Base-by-base conservation (phyloP, 495 filamentous ascomycete species). In the Aspergillus biplanus region DNA sequence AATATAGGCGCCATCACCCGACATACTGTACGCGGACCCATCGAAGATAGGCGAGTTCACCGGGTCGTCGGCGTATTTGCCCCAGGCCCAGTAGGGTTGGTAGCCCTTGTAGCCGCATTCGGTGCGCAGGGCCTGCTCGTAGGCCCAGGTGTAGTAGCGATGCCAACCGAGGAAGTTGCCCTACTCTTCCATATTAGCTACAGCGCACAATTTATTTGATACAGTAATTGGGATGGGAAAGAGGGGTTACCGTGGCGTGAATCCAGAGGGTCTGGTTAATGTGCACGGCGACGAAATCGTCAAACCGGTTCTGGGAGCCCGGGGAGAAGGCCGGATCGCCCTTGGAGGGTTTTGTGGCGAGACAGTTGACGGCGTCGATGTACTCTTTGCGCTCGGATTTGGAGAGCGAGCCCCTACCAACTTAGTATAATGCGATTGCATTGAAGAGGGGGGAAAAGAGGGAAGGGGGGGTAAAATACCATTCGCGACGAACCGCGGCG, bases 151-250 rank as follows among this genome's bases (percentile, higher is more conserved):
- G 67, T 84, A 90, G 70, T 86, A 87, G 32, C 89, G 78, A 65
- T 91, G 88, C 85, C 87, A 90, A 4, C 82, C 70, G 35, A 89
- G 75, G 74, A 91, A 90, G 65, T 82, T 84, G 27, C 85, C 86
- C 78, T 75, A 60, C 18, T 15, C 4, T 13, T 44, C 39, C 11
- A 11, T 15, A 15, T 44, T 12, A 44, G 39, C 4, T 13, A n/a
- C 8, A 0, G 3, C 39, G n/a, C 39, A 13, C 39, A 15, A 11
- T 13, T 8, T 8, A n/a, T n/a, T n/a, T n/a, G n/a, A n/a, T n/a
- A n/a, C n/a, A n/a, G n/a, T n/a, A n/a, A n/a, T n/a, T n/a, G n/a
- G n/a, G n/a, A n/a, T n/a, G n/a, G n/a, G n/a, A n/a, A n/a, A n/a
- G n/a, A n/a, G n/a, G n/a, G n/a, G n/a, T n/a, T n/a, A n/a, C 83